Percentiles rank a stretch among this genome's conserved stretches.
These are phyloP conservation scores for Epichloe sibirici DNA, from an alignment of 2,329 filamentous ascomycete genomes.

Conservation along the genomic window DNA sequence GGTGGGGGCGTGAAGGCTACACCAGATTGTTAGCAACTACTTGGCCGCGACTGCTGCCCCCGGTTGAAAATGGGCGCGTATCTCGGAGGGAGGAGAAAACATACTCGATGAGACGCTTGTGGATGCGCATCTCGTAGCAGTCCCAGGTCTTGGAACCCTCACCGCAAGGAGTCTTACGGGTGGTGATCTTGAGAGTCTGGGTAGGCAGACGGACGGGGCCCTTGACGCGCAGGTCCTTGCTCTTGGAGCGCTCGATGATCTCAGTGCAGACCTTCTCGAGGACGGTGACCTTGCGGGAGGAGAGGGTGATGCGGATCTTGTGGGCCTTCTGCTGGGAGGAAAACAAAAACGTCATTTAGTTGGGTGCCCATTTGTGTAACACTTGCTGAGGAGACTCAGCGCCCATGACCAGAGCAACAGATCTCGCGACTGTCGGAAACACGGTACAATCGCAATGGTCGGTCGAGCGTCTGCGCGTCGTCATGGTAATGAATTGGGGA, in stretches of 20 bases:
- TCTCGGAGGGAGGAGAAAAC: conserved; percentile 21
- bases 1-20: conserved; percentile 82
- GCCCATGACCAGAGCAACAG: too few species aligned
- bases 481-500: background rate
- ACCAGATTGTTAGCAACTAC: conserved; percentile 10
- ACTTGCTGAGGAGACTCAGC: too few species aligned
- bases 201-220: conserved; percentile 94
- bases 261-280: conserved; percentile 98
- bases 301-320: conserved; percentile 97
- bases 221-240: conserved; percentile 97
- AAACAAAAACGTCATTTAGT: conserved; percentile 8
- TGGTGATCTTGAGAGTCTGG: conserved; percentile 93
- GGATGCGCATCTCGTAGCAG: conserved; percentile 96
- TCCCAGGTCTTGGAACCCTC: conserved; percentile 99
- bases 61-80: background rate
- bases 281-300: conserved; percentile 83
- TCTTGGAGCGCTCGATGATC: conserved; percentile 96
- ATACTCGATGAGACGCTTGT: conserved; percentile 94
- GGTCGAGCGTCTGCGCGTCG: background rate
- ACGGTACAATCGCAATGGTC: background rate
- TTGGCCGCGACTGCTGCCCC: background rate
- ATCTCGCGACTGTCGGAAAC: background rate
- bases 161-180: conserved; percentile 98
- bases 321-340: conserved; percentile 59
- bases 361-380: background rate